Percentiles rank a stretch among this genome's conserved stretches.
These are phyloP conservation scores for Aspergillus wentii DNA, from an alignment of 495 filamentous ascomycete species.

Conservation along the genomic window DNA sequence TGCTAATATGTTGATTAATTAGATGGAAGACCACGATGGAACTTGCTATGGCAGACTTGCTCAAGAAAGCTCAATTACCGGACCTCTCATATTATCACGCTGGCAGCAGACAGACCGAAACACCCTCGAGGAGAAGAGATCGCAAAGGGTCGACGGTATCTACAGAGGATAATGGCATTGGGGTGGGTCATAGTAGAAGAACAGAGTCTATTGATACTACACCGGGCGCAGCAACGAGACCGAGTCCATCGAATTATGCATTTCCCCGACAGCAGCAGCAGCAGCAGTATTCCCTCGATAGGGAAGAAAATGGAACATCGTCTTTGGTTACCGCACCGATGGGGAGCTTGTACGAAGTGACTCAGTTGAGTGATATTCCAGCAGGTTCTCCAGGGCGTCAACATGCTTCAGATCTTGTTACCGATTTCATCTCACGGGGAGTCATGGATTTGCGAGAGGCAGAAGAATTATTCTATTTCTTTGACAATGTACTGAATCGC, in stretches of 20 bases:
- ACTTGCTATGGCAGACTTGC: conserved; percentile 41
- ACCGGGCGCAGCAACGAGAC: conserved; percentile 8
- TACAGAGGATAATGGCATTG: conserved; percentile 24
- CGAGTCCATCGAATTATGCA: conserved; percentile 13
- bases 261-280: conserved; percentile 28
- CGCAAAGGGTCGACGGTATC: conserved; percentile 39
- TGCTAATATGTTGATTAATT: conserved; percentile 4
- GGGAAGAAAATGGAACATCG: conserved; percentile 35
- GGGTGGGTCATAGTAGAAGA: conserved; percentile 10
- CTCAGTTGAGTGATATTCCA: conserved; percentile 47
- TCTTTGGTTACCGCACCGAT: conserved; percentile 52
- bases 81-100: conserved; percentile 43
- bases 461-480: conserved; percentile 44
- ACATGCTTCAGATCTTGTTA: conserved; percentile 35
- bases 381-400: conserved; percentile 30
- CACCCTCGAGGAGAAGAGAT: conserved; percentile 27
- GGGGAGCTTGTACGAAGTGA: conserved; percentile 57
- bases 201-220: conserved; percentile 12
- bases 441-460: conserved; percentile 44
- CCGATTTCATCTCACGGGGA: conserved; percentile 50
- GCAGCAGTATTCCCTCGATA: conserved; percentile 37
- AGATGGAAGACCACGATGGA: conserved; percentile 46
- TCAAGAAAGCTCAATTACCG: conserved; percentile 40
- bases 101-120: conserved; percentile 28
- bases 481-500: conserved; percentile 48